Conservation (phyloP, 306 rosid species). For the Canavalia gladiata region DNA sequence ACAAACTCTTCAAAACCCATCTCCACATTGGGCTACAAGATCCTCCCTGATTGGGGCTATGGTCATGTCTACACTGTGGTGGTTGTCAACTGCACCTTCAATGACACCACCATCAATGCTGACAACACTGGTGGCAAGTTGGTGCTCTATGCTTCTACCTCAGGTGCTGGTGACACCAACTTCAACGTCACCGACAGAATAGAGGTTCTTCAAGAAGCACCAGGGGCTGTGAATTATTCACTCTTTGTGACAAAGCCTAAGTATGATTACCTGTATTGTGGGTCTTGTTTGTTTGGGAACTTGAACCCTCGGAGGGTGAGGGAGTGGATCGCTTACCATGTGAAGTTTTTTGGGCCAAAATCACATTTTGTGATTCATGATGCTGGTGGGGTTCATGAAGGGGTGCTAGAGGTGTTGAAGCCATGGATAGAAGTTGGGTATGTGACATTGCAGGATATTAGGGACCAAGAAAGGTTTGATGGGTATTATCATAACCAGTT, state of each 20-base stretch:
- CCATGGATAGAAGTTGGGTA: constrained; percentile 96
- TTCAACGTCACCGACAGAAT: constrained; percentile 70
- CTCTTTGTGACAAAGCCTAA: constrained; percentile 64
- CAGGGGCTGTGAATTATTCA: constrained; percentile 51
- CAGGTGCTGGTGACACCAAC: constrained; percentile 72
- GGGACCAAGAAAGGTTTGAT: constrained; percentile 90
- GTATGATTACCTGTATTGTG: constrained; percentile 79
- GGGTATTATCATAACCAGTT: constrained; percentile 95
- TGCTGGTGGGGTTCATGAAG: constrained; percentile 89
- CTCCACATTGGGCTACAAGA: constrained; percentile 64
- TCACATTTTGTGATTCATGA: constrained; percentile 89
- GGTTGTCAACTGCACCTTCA: constrained; percentile 80
- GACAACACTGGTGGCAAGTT: constrained; percentile 81
- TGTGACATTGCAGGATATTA: constrained; percentile 81
- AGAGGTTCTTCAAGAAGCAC: constrained; percentile 61
- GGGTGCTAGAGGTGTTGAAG: constrained; percentile 76
- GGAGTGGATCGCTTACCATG: constrained; percentile 94
- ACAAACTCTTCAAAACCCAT: constrained; percentile 29
- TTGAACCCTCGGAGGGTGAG: constrained; percentile 83
- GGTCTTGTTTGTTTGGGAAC: constrained; percentile 77
- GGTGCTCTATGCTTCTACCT: constrained; percentile 68
- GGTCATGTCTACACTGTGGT: constrained; percentile 88
- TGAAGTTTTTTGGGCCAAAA: constrained; percentile 71
- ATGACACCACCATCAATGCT: constrained; percentile 53
- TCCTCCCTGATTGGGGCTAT: constrained; percentile 90